Percentiles rank a stretch among this genome's conserved stretches.
Evolutionary conservation across 768 basidiomycete species (phyloP).

Genomic region (Lactarius evosmus): DNA sequence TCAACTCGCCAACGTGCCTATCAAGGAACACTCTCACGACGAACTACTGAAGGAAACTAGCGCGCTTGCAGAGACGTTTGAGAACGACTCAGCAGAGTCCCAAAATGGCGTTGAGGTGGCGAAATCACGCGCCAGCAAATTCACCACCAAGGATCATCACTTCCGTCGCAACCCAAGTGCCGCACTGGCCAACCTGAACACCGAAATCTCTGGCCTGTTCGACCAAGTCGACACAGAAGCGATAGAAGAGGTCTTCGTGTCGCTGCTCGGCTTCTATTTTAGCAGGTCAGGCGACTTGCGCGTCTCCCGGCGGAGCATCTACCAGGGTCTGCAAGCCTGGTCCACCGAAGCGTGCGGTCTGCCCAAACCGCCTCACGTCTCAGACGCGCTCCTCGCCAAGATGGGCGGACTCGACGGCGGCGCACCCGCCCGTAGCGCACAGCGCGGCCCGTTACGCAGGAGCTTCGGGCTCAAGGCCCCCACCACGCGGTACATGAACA

Average conservation of each 20-base stretch:
- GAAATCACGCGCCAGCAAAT: neutral
- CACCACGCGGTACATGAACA: slow-evolving; percentile 8
- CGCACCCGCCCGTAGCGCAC: neutral
- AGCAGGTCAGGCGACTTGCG: slow-evolving; percentile 11
- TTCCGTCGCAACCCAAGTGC: slow-evolving; percentile 4
- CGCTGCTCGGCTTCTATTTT: slow-evolving; percentile 27
- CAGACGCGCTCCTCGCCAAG: slow-evolving; percentile 17
- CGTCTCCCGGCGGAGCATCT: slow-evolving; percentile 10
- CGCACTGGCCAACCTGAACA: slow-evolving; percentile 25
- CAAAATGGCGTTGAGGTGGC: slow-evolving; percentile 25
- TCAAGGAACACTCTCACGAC: slow-evolving; percentile 53
- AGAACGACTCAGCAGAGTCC: slow-evolving; percentile 43
- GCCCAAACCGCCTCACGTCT: slow-evolving; percentile 18
- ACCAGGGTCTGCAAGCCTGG: slow-evolving; percentile 24
- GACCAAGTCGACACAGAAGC: slow-evolving; percentile 20
- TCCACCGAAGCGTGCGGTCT: slow-evolving; percentile 24
- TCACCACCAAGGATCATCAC: neutral
- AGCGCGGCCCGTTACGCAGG: neutral
- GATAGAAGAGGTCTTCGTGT: slow-evolving; percentile 23
- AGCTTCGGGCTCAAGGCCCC: slow-evolving; percentile 14
- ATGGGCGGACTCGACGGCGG: slow-evolving; percentile 12
- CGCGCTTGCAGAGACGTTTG: slow-evolving; percentile 46
- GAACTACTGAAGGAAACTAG: slow-evolving; percentile 47
- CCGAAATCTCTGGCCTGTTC: slow-evolving; percentile 20
- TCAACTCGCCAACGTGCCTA: slow-evolving; percentile 63